These are phyloP conservation scores for Paramecium octaurelia DNA, from an alignment of 73 alveolate genomes.

Conservation along the genomic window DNA sequence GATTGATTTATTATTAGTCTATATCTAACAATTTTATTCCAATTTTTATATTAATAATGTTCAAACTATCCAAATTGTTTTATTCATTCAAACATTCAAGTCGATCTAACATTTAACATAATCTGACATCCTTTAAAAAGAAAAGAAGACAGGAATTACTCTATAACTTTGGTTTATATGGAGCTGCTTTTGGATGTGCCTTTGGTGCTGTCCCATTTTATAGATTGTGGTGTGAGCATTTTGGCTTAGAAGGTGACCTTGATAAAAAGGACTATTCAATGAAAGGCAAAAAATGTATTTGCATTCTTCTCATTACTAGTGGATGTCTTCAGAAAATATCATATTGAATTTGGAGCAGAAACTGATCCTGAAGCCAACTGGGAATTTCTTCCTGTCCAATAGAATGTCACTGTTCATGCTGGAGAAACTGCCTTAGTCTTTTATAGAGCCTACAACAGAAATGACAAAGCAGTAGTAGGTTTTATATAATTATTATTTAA, in stretches of 20 bases:
- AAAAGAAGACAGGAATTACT: constrained; percentile 45
- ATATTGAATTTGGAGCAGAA: constrained; percentile 71
- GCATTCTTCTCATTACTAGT: neutral
- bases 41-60: neutral
- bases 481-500: constrained; percentile 25
- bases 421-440: constrained; percentile 86
- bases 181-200: constrained; percentile 55
- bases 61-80: neutral
- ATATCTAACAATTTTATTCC: neutral
- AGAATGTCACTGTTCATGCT: constrained; percentile 73
- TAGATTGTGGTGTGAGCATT: constrained; percentile 60
- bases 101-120: neutral
- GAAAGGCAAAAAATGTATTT: constrained; percentile 56
- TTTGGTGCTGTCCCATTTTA: constrained; percentile 63
- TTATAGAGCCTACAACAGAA: constrained; percentile 74
- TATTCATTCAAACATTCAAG: constrained; percentile 1
- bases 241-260: constrained; percentile 51
- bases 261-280: constrained; percentile 61
- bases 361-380: constrained; percentile 79
- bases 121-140: neutral
- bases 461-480: constrained; percentile 83
- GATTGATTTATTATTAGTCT: constrained; percentile 60
- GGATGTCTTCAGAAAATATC: constrained; percentile 70
- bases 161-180: constrained; percentile 54
- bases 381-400: constrained; percentile 74